phyloP scores from a whole-genome alignment of 192 early-diverging fungal genomes.

The Gaertneriomyces semiglobifer region DNA sequence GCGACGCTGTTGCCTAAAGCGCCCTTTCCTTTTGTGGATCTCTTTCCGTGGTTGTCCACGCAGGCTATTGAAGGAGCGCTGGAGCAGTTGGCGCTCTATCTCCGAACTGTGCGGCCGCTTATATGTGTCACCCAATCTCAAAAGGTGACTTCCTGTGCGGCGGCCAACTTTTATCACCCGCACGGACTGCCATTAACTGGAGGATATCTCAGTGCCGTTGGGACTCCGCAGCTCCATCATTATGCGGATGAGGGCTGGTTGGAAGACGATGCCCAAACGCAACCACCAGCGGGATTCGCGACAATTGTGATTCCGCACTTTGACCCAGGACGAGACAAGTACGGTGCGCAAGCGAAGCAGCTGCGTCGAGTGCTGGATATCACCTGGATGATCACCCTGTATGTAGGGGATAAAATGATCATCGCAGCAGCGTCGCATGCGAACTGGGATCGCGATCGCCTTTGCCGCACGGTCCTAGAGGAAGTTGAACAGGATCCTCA shows the following conservation, averaged over 20 bases:
- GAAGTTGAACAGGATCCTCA: slow-evolving; percentile 1
- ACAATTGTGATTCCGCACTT: slow-evolving; percentile 8
- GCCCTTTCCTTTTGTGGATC: slow-evolving; percentile 13
- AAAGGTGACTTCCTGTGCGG: background rate
- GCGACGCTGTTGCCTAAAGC: background rate
- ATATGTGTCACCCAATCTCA: slow-evolving; percentile 3
- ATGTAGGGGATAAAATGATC: background rate
- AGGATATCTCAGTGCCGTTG: background rate
- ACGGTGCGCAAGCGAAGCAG: background rate
- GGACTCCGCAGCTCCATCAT: background rate
- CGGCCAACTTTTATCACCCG: slow-evolving; percentile 4
- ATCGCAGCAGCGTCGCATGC: background rate
- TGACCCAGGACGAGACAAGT: slow-evolving; percentile 13
- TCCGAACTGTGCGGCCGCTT: slow-evolving; percentile 3
- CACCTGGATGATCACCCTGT: slow-evolving; percentile 8
- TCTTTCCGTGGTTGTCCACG: slow-evolving; percentile 1
- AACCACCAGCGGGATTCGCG: background rate
- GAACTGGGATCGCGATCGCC: background rate
- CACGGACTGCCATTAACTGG: background rate
- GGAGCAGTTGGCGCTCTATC: background rate
- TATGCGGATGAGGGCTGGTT: background rate
- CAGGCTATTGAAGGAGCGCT: background rate
- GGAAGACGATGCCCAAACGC: background rate
- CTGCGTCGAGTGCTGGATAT: slow-evolving; percentile 1
- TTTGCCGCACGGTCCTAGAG: background rate